Conservation (phyloP, 2,329 filamentous ascomycete genomes). For the Epichloe aotearoae region DNA sequence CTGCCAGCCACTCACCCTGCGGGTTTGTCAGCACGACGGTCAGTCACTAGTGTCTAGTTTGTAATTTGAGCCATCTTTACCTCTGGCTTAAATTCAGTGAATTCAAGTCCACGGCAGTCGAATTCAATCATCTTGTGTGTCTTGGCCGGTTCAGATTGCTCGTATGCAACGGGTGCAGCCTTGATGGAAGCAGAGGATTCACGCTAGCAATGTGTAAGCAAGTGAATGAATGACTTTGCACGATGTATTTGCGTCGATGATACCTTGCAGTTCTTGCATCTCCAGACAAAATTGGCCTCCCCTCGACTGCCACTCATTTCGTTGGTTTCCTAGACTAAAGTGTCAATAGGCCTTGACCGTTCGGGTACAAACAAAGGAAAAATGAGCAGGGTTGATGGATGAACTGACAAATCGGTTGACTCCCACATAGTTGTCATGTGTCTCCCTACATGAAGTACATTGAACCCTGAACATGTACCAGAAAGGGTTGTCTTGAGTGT, state of each 20-base stretch:
- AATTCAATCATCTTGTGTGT: slow-evolving; percentile 72
- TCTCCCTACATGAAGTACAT: slow-evolving; percentile 93
- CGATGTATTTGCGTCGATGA: background rate
- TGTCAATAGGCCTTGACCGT: slow-evolving; percentile 6
- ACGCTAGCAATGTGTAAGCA: slow-evolving; percentile 34
- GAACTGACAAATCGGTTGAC: slow-evolving; percentile 73
- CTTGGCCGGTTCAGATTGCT: slow-evolving; percentile 58
- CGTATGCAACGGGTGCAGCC: slow-evolving; percentile 57
- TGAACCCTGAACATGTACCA: slow-evolving; percentile 97
- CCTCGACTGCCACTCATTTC: slow-evolving; percentile 87
- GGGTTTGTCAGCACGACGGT: background rate
- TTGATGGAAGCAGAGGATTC: slow-evolving; percentile 80
- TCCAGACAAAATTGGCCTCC: slow-evolving; percentile 99
- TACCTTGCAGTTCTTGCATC: slow-evolving; percentile 95
- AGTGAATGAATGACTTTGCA: background rate
- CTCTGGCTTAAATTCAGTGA: slow-evolving; percentile 80
- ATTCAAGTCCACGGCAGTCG: slow-evolving; percentile 89
- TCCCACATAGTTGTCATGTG: slow-evolving; percentile 72
- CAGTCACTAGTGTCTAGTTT: background rate
- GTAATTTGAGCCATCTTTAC: slow-evolving; percentile 29
- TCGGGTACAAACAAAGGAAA: background rate
- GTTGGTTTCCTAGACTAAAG: slow-evolving; percentile 55
- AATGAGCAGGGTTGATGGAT: background rate
- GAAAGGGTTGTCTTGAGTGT: slow-evolving; percentile 72
- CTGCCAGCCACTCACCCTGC: slow-evolving; percentile 81